Evolutionary conservation across 331 rosid species (phyloP), one percentile per base, ranked within the genome.

Genomic region (Acacia concinna): DNA sequence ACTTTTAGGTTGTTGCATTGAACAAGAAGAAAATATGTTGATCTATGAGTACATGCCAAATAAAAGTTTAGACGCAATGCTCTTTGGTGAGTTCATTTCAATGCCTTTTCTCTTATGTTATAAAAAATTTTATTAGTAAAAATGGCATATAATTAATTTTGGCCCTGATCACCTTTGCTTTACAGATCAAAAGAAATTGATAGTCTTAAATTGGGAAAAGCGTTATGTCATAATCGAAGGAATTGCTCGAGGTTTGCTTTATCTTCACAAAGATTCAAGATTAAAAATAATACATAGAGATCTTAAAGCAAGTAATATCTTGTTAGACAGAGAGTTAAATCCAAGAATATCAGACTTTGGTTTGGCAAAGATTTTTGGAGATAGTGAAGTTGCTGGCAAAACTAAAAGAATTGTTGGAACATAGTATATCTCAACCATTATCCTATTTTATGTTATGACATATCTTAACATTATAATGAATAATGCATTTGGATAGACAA

Each of bases 401-500:
- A 83, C 86, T 0, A n/a, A 1, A 1, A 73, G 80, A 11, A 35
- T 83, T 17, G 86, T 82, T 13, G 84, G 84, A 41, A 85, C 86
- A 5, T 82, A 75, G 84, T 85, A 82, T 78, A 85, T 72, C 7
- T 2, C 21, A 5, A 51, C 8, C 11, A 51, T 6, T 51, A 20
- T 20, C 27, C 8, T 2, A 18, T 5, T 51, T 51, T 51, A 18
- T 1, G 1, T 51, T 20, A 51, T 51, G 59, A 18, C 10, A 51
- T 51, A 20, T 51, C 17, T 14, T 44, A 13, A n/a, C n/a, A n/a
- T n/a, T n/a, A n/a, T n/a, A n/a, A 3, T 3, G 18, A 17, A 3
- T 18, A 49, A 6, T 18, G 5, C 6, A 49, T 0, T 49, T 17
- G n/a, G 6, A 17, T 17, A 17, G n/a, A 49, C 7, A 15, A 18